phyloP scores from a whole-genome alignment of 2,329 filamentous ascomycete species.

The Didymellaceae sp. region DNA sequence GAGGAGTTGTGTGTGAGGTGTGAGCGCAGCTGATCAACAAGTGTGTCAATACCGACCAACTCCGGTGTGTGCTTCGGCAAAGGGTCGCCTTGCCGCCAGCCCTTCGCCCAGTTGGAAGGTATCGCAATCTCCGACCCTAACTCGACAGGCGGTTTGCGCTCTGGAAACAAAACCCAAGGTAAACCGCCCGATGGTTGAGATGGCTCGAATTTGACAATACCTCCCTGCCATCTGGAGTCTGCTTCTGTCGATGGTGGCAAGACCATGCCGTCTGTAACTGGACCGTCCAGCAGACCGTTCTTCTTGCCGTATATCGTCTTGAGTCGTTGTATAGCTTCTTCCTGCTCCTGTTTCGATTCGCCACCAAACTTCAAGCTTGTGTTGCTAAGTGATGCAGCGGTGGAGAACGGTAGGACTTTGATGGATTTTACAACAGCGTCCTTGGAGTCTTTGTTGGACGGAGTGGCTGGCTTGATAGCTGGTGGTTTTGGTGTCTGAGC shows the following conservation, averaged over 20 bases:
- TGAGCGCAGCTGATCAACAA: slow-evolving; percentile 74
- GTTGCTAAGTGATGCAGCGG: slow-evolving; percentile 60
- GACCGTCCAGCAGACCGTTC: slow-evolving; percentile 75
- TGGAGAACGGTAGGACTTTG: slow-evolving; percentile 81
- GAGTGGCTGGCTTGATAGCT: slow-evolving; percentile 44
- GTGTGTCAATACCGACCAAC: slow-evolving; percentile 83
- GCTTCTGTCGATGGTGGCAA: slow-evolving; percentile 66
- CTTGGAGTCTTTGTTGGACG: slow-evolving; percentile 48
- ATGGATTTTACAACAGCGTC: slow-evolving; percentile 66
- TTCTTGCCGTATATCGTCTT: slow-evolving; percentile 72
- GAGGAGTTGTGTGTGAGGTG: slow-evolving; percentile 87
- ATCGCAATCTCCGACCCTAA: slow-evolving; percentile 76
- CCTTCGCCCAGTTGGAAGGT: slow-evolving; percentile 60
- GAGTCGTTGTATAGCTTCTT: slow-evolving; percentile 76
- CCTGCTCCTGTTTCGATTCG: slow-evolving; percentile 81
- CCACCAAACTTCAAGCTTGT: slow-evolving; percentile 84
- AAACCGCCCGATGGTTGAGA: slow-evolving; percentile 41
- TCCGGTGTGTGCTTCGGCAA: slow-evolving; percentile 62
- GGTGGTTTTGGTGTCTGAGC: slow-evolving; percentile 71
- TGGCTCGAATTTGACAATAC: slow-evolving; percentile 79
- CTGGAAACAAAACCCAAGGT: slow-evolving; percentile 80
- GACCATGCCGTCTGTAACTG: slow-evolving; percentile 87
- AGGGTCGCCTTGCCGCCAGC: slow-evolving; percentile 62
- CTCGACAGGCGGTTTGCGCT: slow-evolving; percentile 75
- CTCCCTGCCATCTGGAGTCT: slow-evolving; percentile 76